phyloP scores from a whole-genome alignment of 2,329 filamentous ascomycete species.

The Aspergillus aculeatinus region DNA sequence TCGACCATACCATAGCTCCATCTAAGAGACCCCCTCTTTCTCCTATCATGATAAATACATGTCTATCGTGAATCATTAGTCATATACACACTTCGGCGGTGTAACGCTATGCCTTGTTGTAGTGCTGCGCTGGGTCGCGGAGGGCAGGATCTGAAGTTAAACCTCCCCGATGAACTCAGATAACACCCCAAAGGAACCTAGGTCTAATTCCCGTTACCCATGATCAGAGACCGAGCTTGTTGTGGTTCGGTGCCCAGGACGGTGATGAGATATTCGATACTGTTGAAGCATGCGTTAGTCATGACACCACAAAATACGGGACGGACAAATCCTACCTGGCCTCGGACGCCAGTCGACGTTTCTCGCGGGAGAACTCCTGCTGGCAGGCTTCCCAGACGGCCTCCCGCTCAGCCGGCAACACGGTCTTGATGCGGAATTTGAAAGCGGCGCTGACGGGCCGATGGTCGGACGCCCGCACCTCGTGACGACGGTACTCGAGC shows the following conservation, averaged over 20 bases:
- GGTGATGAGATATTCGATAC: conserved; percentile 64
- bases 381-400: conserved; percentile 71
- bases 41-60: conserved; percentile 33
- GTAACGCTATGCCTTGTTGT: not conserved
- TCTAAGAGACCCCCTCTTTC: not conserved
- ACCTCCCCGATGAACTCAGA: not conserved
- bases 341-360: conserved; percentile 64
- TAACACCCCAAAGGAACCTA: conserved; percentile 8
- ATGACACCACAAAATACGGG: conserved; percentile 5
- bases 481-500: conserved; percentile 82
- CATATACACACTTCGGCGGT: conserved; percentile 26
- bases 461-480: conserved; percentile 88
- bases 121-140: not conserved
- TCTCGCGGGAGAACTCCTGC: conserved; percentile 70
- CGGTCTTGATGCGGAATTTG: conserved; percentile 78
- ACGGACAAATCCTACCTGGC: conserved; percentile 62
- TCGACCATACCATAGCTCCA: not conserved
- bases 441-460: conserved; percentile 86
- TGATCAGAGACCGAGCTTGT: conserved; percentile 51
- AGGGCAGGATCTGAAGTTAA: too few relatives aligned
- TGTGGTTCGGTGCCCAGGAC: conserved; percentile 58
- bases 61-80: conserved; percentile 42
- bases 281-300: conserved; percentile 29
- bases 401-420: conserved; percentile 66
- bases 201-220: conserved; percentile 24